Conservation (phyloP, 2,329 filamentous ascomycete genomes). For the Trichophyton mentagrophytes region DNA sequence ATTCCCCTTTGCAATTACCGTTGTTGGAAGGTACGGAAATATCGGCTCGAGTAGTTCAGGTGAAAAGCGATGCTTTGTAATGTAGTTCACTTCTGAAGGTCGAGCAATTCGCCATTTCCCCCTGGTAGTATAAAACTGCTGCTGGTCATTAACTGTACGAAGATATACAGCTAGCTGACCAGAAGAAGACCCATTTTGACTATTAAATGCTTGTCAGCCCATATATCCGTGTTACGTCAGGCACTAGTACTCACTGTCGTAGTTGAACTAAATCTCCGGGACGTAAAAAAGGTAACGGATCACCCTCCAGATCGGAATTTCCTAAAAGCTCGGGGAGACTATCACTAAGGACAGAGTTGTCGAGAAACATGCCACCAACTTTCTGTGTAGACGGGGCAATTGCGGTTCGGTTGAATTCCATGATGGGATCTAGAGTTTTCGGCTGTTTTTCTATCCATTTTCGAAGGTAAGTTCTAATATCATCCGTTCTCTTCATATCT, state of each 20-base stretch:
- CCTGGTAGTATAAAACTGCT: constrained; percentile 32
- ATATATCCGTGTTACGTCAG: constrained; percentile 7
- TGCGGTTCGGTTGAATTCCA: neutral
- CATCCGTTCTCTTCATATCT: constrained; percentile 26
- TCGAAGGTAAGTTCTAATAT: constrained; percentile 31
- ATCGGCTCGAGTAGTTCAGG: constrained; percentile 35
- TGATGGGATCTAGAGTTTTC: neutral
- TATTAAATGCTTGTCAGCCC: constrained; percentile 7
- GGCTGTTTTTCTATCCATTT: constrained; percentile 24
- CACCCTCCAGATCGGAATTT: constrained; percentile 16
- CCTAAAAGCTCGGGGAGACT: constrained; percentile 6
- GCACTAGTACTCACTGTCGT: constrained; percentile 18
- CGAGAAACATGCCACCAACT: constrained; percentile 11
- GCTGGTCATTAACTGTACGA: constrained; percentile 28
- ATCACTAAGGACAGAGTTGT: constrained; percentile 7
- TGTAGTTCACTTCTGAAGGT: constrained; percentile 33
- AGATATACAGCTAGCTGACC: constrained; percentile 30
- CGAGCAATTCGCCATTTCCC: constrained; percentile 33
- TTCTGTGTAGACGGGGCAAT: neutral
- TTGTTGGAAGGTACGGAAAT: constrained; percentile 39
- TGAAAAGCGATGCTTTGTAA: constrained; percentile 38
- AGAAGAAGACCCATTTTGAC: constrained; percentile 13
- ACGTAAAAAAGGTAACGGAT: constrained; percentile 23
- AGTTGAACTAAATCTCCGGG: constrained; percentile 32
- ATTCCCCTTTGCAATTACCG: constrained; percentile 16